These are phyloP conservation scores for Alloteropsis angusta DNA, from an alignment of 202 grass and related monocot species.

Conservation along the genomic window DNA sequence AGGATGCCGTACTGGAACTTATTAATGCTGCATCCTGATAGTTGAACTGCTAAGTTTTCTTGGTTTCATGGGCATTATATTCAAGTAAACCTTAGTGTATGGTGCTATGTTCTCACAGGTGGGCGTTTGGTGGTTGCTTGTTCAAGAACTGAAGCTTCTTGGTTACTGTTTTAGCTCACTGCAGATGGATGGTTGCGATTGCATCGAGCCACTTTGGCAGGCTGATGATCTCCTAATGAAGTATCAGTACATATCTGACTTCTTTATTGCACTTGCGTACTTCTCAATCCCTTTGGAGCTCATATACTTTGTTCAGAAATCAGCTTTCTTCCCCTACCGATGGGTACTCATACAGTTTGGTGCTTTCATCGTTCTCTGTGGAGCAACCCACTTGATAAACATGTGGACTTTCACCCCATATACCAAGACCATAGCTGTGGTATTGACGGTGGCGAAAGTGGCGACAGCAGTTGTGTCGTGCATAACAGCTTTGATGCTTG, in stretches of 20 bases:
- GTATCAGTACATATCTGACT: conserved; percentile 96
- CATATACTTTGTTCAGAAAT: conserved; percentile 84
- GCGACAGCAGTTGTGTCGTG: conserved; percentile 70
- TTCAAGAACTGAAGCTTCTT: conserved; percentile 18
- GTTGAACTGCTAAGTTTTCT: neutral
- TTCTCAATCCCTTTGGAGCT: conserved; percentile 94
- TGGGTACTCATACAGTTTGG: conserved; percentile 92
- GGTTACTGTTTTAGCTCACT: conserved; percentile 9
- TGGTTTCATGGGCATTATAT: neutral
- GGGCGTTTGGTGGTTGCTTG: neutral
- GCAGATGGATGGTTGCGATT: conserved; percentile 70
- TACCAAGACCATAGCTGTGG: conserved; percentile 50
- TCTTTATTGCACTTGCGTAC: conserved; percentile 73
- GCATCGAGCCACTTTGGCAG: conserved; percentile 71
- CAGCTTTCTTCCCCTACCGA: conserved; percentile 66
- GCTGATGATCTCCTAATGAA: conserved; percentile 75
- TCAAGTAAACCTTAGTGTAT: conserved; percentile 1
- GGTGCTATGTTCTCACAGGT: conserved; percentile 18
- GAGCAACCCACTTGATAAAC: conserved; percentile 80
- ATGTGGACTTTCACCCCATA: conserved; percentile 63
- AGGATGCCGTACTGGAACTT: neutral
- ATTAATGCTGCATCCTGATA: neutral
- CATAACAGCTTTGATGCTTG: conserved; percentile 75
- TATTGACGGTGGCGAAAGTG: conserved; percentile 52
- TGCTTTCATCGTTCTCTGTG: conserved; percentile 79